Base-by-base conservation (phyloP, 371 early-diverging fungal species). In the Umbelopsis sp. region DNA sequence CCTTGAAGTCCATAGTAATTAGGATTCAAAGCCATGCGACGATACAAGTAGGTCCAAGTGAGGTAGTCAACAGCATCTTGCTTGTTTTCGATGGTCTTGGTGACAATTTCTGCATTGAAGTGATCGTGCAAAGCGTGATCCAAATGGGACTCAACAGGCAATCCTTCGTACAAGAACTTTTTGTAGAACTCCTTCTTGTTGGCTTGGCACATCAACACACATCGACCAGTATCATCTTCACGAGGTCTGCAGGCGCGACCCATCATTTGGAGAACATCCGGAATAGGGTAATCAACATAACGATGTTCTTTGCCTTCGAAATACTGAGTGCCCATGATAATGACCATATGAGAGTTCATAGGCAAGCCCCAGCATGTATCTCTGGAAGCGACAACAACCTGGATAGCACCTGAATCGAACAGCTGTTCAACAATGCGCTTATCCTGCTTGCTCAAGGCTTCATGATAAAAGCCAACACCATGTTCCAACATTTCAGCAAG, bases 31-130 rank as follows among this genome's bases (percentile, higher is more conserved):
- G 93, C 86, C 91, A 99, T 87, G 45, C 99, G 91, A 53, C 98
- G 92, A 82, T 97, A 98, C 70, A 97, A 72, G 85, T 96, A 93
- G 11, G 98, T 95, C 98, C 98, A 99, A 0, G 99, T 98, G 69
- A 99, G 81, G 70, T 95, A 98, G 71, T 99, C 99, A 12, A 99
- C 97, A 0, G 99, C 98, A 72, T 98, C 98, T 78, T 99, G 97
- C 86, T 97, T 97, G 83, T 91, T 96, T 76, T 93, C 93, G 64
- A 99, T 95, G 0, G 97, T 95, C 77, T 90, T 89, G 35, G 95
- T 94, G 0, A 94, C 97, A 73, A 97, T 88, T 75, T 97, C 99
- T 25, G 97, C 94, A 74, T 98, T 98, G 84, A 99, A 95, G 72
- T 93, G 94, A 70, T 99, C 97, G 72, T 96, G 96, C 69, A 97